Percentiles rank a stretch among this genome's conserved stretches.
Evolutionary conservation across 345 rosid genomes (phyloP).

Genomic region (Eucalyptus regnans): DNA sequence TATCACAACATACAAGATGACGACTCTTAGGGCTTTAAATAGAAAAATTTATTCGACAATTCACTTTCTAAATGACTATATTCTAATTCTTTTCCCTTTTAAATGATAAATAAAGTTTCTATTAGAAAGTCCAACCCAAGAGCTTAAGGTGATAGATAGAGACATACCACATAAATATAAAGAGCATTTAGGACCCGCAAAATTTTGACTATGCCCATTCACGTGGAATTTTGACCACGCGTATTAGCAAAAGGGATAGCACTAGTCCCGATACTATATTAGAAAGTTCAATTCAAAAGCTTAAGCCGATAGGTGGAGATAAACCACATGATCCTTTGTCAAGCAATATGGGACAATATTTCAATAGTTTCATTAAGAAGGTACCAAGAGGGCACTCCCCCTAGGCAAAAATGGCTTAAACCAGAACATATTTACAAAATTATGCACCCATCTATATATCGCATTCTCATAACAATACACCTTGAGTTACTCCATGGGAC

Average conservation of each 20-base stretch:
- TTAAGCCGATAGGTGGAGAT: not conserved
- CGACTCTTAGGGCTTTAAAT: not conserved
- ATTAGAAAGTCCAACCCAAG: not conserved
- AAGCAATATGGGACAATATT: not conserved
- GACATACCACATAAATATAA: not conserved
- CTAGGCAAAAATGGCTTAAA: not conserved
- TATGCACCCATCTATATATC: not conserved
- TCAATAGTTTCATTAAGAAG: not conserved
- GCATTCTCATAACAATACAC: not conserved
- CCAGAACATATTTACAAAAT: not conserved
- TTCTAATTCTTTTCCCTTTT: not conserved
- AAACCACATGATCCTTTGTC: not conserved
- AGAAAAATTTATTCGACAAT: not conserved
- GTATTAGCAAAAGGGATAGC: not conserved
- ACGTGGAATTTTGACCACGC: not conserved
- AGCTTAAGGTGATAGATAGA: not conserved
- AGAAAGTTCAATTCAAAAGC: not conserved
- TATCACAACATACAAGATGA: not conserved
- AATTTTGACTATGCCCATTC: not conserved
- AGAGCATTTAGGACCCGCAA: not conserved
- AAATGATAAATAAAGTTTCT: not conserved
- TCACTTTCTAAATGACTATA: not conserved
- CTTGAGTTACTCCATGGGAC: not conserved
- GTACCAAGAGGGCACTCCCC: not conserved
- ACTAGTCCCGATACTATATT: not conserved